Percentiles rank a stretch among this genome's conserved stretches.
phyloP scores from a whole-genome alignment of 306 rosid species.

The Cucumis cinereus region DNA sequence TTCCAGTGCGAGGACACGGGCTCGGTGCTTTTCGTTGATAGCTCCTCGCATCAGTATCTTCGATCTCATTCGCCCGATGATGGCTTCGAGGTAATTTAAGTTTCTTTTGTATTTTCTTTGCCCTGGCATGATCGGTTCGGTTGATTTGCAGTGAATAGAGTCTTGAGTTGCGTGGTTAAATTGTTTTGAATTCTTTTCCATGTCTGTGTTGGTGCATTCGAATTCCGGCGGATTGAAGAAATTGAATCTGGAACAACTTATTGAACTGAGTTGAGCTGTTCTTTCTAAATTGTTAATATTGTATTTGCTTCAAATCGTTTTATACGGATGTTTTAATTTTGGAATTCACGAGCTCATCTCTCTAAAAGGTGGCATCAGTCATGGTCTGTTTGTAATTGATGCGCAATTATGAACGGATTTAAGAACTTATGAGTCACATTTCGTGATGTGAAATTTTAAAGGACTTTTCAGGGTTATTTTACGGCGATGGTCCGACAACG shows the following conservation, averaged over 20 bases:
- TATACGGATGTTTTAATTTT: not conserved
- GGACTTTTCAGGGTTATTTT: not conserved
- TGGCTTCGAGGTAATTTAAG: constrained; percentile 23
- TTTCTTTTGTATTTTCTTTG: not conserved
- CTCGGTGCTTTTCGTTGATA: constrained; percentile 33
- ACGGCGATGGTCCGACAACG: not conserved
- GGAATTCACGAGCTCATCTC: not conserved
- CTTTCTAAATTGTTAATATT: not conserved
- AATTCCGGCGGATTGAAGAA: not conserved
- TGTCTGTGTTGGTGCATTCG: not conserved
- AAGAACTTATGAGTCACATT: not conserved
- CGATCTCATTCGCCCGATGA: constrained; percentile 24
- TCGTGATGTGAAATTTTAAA: not conserved
- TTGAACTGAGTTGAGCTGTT: not conserved
- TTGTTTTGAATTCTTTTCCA: not conserved
- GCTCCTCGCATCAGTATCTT: constrained; percentile 24
- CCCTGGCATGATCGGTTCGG: not conserved
- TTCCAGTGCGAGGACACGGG: constrained; percentile 27
- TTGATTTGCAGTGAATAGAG: not conserved
- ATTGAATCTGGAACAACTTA: not conserved
- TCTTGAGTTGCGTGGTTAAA: not conserved
- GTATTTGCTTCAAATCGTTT: not conserved
- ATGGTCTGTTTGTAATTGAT: not conserved
- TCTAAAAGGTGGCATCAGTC: not conserved
- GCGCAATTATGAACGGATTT: not conserved